Evolutionary conservation across 805 yeast species (phyloP), one percentile per base, ranked within the genome.

Genomic region (Zygoascus bituminiphila): DNA sequence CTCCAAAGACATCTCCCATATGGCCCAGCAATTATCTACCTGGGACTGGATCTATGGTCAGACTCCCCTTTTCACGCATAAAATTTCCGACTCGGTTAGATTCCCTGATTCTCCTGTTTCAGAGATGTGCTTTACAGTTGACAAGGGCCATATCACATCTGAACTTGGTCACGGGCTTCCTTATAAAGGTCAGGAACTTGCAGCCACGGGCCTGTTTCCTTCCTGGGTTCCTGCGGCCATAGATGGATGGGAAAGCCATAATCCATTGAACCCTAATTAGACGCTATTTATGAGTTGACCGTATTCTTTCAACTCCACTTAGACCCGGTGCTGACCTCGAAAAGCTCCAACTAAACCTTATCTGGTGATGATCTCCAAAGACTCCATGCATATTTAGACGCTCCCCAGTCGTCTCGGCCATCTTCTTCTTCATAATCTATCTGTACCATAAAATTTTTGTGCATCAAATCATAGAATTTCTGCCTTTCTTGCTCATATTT

Each of bases 341-440:
- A n/a, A n/a, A n/a, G n/a, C 39, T 14, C 33, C 15, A n/a, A 35
- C 39, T n/a, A n/a, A 35, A 35, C 39, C 39, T n/a, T 7, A 10
- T 8, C 14, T 7, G 8, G 9, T 14, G 41, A 6, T 45, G 43
- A 40, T 40, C 21, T 29, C 54, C 54, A 53, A 14, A 47, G 19
- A 15, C 48, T 45, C 51, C 52, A 54, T 14, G 51, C 53, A 45
- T 81, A 89, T 22, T 70, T 61, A 25, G 72, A 73, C 9, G 14
- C 33, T 0, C 97, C 97, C 70, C 88, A 89, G 61, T 89, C 97
- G 60, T 91, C 98, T 48, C 66, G 68, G 0, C 96, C 97, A 3
- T 72, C 65, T 51, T 84, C 88, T 2, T 63, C 57, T 9, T 66
- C 73, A 38, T 69, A 66, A 5, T 64, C 63, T 0, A 59, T 52